Evolutionary conservation across 1,284 basidiomycete species (phyloP).

Genomic region (Ceratobasidium sp.): DNA sequence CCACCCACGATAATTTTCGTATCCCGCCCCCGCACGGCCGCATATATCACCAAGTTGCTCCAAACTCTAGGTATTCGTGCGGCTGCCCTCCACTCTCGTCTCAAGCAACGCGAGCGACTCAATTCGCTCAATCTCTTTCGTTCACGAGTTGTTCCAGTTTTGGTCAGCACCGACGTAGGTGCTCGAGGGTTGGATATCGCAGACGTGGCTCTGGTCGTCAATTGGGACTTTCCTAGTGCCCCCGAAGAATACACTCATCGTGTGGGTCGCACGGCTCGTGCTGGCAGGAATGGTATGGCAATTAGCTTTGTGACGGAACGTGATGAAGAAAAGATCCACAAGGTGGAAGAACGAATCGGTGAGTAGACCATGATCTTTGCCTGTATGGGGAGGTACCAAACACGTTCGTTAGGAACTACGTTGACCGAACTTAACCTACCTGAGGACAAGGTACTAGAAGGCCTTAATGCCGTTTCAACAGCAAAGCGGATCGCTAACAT

Average conservation of each 20-base stretch:
- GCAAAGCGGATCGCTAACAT: slow-evolving; percentile 94
- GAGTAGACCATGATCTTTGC: slow-evolving; percentile 47
- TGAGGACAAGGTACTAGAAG: slow-evolving; percentile 84
- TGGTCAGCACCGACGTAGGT: slow-evolving; percentile 95
- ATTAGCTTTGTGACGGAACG: slow-evolving; percentile 94
- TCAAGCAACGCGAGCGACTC: slow-evolving; percentile 89
- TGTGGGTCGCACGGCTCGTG: slow-evolving; percentile 86
- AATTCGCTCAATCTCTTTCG: slow-evolving; percentile 87
- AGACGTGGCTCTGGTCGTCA: slow-evolving; percentile 92
- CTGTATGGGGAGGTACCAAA: slow-evolving; percentile 6
- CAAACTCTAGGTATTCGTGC: slow-evolving; percentile 82
- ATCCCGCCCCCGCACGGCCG: slow-evolving; percentile 83
- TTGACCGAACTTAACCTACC: slow-evolving; percentile 75
- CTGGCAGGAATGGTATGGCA: slow-evolving; percentile 87
- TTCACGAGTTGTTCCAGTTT: slow-evolving; percentile 84
- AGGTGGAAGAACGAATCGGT: slow-evolving; percentile 89
- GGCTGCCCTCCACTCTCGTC: slow-evolving; percentile 89
- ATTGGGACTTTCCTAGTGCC: slow-evolving; percentile 95
- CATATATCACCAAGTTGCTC: slow-evolving; percentile 84
- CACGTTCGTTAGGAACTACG: slow-evolving; percentile 62
- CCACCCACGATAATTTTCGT: slow-evolving; percentile 97
- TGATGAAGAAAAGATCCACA: slow-evolving; percentile 82
- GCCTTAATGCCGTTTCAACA: slow-evolving; percentile 85
- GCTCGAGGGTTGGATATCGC: slow-evolving; percentile 94
- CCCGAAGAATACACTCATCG: slow-evolving; percentile 65